A percentile compares a stretch with the other conserved stretches of the same genome.
phyloP scores from a whole-genome alignment of 805 yeast species.

The Kodamaea leandrae region DNA sequence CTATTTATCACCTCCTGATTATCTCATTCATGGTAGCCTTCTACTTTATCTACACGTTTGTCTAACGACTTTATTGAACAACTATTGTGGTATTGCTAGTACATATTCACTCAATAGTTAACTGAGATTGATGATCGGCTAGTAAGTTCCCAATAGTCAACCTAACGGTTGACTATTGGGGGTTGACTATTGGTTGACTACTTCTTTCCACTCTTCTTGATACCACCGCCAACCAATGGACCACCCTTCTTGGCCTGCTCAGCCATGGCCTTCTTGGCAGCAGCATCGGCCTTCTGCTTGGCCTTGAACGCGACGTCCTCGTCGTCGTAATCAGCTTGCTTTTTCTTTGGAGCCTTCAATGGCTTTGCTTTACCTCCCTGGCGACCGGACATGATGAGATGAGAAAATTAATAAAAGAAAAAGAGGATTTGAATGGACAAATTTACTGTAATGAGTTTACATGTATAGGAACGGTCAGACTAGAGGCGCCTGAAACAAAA shows the following conservation, averaged over 20 bases:
- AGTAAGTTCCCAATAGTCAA: not conserved
- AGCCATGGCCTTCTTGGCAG: conserved; percentile 88
- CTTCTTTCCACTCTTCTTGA: conserved; percentile 70
- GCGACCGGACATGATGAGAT: conserved; percentile 76
- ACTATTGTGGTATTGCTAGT: no score
- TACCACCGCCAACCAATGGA: conserved; percentile 90
- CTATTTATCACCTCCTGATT: no score
- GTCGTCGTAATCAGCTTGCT: conserved; percentile 71
- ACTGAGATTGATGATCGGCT: no score
- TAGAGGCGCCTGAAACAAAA: no score
- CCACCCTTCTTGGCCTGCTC: conserved; percentile 86
- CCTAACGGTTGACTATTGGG: not conserved
- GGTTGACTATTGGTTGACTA: no score
- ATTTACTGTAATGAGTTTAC: no score
- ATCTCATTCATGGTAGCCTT: no score
- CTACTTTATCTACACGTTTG: no score
- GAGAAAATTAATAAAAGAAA: conserved; percentile 1
- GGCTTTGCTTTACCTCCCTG: conserved; percentile 98
- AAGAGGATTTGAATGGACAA: not conserved
- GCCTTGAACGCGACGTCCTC: conserved; percentile 89
- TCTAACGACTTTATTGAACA: no score
- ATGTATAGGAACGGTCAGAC: no score
- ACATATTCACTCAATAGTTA: no score
- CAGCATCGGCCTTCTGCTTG: conserved; percentile 92
- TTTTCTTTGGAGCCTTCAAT: conserved; percentile 82